Evolutionary conservation across 1,284 basidiomycete genomes (phyloP).

Genomic region (Microbotryomycetes sp.): DNA sequence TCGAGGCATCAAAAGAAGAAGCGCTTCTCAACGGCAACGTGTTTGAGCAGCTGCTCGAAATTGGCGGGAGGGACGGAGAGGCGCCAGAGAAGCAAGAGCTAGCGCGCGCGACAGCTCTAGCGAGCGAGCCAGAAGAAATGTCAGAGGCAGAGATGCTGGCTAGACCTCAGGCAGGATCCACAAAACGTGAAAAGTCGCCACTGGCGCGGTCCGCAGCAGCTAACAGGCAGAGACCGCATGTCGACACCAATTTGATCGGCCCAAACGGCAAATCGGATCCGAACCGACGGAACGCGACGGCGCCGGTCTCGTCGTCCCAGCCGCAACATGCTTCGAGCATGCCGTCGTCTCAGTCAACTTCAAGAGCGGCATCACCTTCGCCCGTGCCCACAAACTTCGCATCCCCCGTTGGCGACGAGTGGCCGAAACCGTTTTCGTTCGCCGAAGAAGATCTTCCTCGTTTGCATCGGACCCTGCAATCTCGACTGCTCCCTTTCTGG

Average conservation of each 20-base stretch:
- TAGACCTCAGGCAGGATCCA: not conserved
- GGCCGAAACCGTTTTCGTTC: constrained; percentile 19
- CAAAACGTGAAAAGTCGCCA: not conserved
- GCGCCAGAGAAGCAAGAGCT: constrained; percentile 8
- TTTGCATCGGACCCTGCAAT: constrained; percentile 31
- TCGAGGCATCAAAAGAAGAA: not conserved
- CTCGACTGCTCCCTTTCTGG: constrained; percentile 34
- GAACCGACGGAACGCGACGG: not conserved
- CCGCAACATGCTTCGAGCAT: too few relatives aligned
- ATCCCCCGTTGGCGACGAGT: constrained; percentile 3
- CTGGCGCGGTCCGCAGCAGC: not conserved
- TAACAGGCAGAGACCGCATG: not conserved
- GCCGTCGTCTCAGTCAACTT: too few relatives aligned
- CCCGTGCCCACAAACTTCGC: not conserved
- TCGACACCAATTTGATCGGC: not conserved
- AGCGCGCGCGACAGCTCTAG: not conserved
- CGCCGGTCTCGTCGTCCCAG: not conserved
- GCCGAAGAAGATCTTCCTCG: constrained; percentile 9
- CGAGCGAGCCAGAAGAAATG: constrained; percentile 21
- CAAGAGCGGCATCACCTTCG: not conserved
- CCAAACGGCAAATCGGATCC: not conserved
- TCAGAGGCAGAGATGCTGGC: constrained; percentile 2
- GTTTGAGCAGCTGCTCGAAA: constrained; percentile 20
- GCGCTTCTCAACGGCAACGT: constrained; percentile 1
- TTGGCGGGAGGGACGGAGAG: constrained; percentile 20